Percentiles rank a stretch among this genome's conserved stretches.
Conservation (phyloP, 2,329 filamentous ascomycete genomes). For the Byssoonygena ceratinophila region DNA sequence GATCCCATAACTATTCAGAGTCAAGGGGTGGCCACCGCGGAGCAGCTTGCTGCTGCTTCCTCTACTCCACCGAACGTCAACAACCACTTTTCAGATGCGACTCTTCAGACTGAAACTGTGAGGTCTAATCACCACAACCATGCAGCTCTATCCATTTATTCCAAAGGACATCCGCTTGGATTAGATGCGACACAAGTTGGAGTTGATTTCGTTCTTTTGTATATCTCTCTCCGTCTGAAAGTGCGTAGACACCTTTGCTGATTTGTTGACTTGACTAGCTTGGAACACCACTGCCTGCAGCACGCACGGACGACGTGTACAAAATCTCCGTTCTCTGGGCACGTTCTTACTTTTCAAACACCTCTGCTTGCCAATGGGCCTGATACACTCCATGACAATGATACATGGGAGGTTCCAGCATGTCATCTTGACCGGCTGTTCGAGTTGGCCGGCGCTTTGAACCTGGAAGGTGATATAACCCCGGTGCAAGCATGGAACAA, state of each 20-base stretch:
- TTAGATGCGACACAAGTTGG: conserved; percentile 24
- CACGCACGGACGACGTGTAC: conserved; percentile 17
- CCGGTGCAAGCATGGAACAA: conserved; percentile 34
- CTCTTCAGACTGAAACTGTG: conserved; percentile 1
- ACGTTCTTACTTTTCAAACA: conserved; percentile 23
- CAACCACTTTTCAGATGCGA: neutral
- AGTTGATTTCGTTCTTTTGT: conserved; percentile 26
- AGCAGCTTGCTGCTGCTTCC: neutral
- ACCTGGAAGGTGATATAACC: conserved; percentile 29
- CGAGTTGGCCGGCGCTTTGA: conserved; percentile 19
- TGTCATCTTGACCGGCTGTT: conserved; percentile 23
- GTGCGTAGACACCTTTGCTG: neutral
- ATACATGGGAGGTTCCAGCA: conserved; percentile 22
- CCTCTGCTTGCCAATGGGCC: conserved; percentile 22
- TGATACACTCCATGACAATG: conserved; percentile 13
- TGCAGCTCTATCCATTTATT: conserved; percentile 4
- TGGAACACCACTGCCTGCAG: conserved; percentile 24
- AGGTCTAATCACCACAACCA: conserved; percentile 4
- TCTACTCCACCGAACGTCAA: neutral
- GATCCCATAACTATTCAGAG: neutral
- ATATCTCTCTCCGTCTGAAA: neutral
- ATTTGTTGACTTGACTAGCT: conserved; percentile 11
- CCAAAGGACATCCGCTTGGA: conserved; percentile 20
- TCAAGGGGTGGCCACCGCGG: neutral
- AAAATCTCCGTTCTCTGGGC: conserved; percentile 18